These are phyloP conservation scores for Eucommia ulmoides DNA, from an alignment of 257 asterid genomes.

Conservation along the genomic window DNA sequence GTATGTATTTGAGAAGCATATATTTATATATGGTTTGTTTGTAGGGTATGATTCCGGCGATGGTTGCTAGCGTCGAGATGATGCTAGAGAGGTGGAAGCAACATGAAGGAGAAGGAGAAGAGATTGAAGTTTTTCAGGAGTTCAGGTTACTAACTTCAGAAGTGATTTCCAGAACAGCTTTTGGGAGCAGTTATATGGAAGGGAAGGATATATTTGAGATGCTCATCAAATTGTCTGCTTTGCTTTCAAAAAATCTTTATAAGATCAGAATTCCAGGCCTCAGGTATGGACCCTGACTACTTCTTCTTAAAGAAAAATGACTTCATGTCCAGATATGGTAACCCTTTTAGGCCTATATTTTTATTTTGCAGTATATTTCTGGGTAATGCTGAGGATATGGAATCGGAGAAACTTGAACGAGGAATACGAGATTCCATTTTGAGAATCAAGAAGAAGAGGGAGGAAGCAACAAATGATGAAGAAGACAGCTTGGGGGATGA, in stretches of 20 bases:
- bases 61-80: conserved; percentile 29
- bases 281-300: background rate
- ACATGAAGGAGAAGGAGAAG: conserved; percentile 15
- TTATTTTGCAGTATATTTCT: background rate
- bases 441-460: background rate
- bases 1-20: background rate
- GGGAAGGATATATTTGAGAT: conserved; percentile 36
- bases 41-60: conserved; percentile 47
- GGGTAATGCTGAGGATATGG: conserved; percentile 1
- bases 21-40: background rate
- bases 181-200: conserved; percentile 55
- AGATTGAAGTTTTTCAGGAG: conserved; percentile 28
- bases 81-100: conserved; percentile 42
- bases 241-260: conserved; percentile 9
- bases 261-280: background rate
- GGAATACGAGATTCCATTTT: conserved; percentile 1
- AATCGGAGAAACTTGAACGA: background rate
- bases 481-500: background rate
- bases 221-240: conserved; percentile 14
- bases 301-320: too few relatives aligned
- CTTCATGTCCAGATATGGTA: too few relatives aligned
- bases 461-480: background rate
- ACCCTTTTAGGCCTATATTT: too few relatives aligned
- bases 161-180: conserved; percentile 51
- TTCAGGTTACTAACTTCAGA: conserved; percentile 38